Percentiles rank a stretch among this genome's conserved stretches.
Conservation (phyloP, 1,284 basidiomycete genomes). For the Austroboletus olivaceoglutinosus region DNA sequence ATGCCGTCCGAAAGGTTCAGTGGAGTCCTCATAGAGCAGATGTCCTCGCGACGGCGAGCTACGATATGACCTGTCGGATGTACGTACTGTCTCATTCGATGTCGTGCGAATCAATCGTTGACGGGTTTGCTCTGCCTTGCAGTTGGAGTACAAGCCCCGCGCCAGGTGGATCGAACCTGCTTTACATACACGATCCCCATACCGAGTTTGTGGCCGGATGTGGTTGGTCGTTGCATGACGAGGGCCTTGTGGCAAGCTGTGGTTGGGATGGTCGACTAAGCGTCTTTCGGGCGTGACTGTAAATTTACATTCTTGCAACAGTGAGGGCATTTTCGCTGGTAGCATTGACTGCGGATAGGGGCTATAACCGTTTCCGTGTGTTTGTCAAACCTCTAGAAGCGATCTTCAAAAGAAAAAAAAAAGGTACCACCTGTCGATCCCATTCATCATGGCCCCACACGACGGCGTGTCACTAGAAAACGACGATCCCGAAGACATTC, state of each 20-base stretch:
- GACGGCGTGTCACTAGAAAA: slow-evolving; percentile 5
- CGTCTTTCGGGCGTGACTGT: slow-evolving; percentile 59
- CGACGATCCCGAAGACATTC: slow-evolving; percentile 58
- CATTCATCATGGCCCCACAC: slow-evolving; percentile 4
- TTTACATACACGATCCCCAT: slow-evolving; percentile 80
- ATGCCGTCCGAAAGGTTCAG: slow-evolving; percentile 76
- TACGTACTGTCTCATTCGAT: slow-evolving; percentile 44
- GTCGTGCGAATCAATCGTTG: background rate
- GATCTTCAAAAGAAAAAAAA: too few species aligned
- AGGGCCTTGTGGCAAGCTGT: slow-evolving; percentile 81
- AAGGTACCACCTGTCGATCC: background rate
- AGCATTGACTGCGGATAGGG: too few species aligned
- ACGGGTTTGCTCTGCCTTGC: background rate
- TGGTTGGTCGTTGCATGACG: slow-evolving; percentile 86
- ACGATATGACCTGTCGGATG: slow-evolving; percentile 96
- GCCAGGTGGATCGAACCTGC: slow-evolving; percentile 52
- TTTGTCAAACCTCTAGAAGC: background rate
- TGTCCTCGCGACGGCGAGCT: slow-evolving; percentile 80
- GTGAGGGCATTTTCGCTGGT: too few species aligned
- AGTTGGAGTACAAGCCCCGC: slow-evolving; percentile 67
- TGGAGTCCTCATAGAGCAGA: slow-evolving; percentile 78
- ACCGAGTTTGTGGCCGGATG: slow-evolving; percentile 95
- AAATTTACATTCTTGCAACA: background rate
- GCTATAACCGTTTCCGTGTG: background rate
- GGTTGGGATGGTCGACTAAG: slow-evolving; percentile 88